Evolutionary conservation across 352 stramenopile genomes (phyloP), one percentile per base, ranked within the genome.

Genomic region (Globisporangium takayamanum): DNA sequence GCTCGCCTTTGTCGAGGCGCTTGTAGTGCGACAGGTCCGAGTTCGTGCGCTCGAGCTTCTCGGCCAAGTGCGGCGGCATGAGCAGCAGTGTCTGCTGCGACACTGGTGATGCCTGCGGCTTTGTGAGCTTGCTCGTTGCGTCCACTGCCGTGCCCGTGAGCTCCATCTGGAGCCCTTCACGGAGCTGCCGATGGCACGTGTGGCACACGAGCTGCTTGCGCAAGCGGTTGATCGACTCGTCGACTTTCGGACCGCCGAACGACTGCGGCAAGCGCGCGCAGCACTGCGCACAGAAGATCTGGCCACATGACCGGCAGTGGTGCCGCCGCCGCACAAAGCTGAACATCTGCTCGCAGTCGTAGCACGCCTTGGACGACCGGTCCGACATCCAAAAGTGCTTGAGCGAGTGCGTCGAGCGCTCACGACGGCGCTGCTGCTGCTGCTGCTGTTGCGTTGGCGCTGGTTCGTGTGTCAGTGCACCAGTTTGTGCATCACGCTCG

Each of bases 331-430:
- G 66, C 53, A 92, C 84, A 49, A 95, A 94, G 20, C 78, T 92
- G 53, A 95, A 95, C 41, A 90, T 68, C 50, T 82, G 72, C 50
- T 92, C 84, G 61, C 85, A 95, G 45, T 91, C 80, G 54, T 90
- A 91, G 52, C 85, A 95, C 0, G 74, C 68, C 59, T 95, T 95
- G 22, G 78, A 78, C 18, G 84, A 91, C 18, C 85, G 79, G 60
- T 95, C 85, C 51, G 85, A 95, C 85, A 95, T 95, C 85, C 85
- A 95, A 59, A 95, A 95, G 63, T 92, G 83, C 55, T 91, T 93
- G 62, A 92, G 76, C 20, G 79, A 89, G 47, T 81, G 80, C 30
- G 52, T 56, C 12, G 78, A 76, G 30, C 83, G 69, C 28, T 83
- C 68, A 12, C 78, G 67, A 15, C 66, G 69, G 14, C 74, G 67